These are phyloP conservation scores for Rhodotorula sp. DNA, from an alignment of 1,284 basidiomycete species.

Conservation along the genomic window DNA sequence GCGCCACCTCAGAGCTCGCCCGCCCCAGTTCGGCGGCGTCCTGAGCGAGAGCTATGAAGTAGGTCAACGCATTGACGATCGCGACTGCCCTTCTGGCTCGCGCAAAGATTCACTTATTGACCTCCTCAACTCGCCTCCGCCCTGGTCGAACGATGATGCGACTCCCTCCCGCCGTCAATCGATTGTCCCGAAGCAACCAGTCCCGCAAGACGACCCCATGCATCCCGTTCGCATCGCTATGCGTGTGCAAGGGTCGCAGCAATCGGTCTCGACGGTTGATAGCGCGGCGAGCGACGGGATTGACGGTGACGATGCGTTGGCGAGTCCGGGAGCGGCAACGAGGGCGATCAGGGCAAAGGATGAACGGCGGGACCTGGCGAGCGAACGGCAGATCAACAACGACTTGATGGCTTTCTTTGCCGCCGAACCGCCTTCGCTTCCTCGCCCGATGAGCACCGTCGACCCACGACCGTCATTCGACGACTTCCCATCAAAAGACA, in stretches of 20 bases:
- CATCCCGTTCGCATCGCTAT: constrained; percentile 18
- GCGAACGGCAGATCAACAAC: constrained; percentile 35
- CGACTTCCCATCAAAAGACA: not conserved
- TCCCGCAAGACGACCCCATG: not conserved
- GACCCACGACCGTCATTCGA: not conserved
- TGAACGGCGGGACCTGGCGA: constrained; percentile 27
- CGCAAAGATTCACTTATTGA: constrained; percentile 21
- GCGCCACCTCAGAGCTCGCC: constrained; percentile 10
- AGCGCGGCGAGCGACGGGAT: not conserved
- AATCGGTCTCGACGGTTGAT: not conserved
- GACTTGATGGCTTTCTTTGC: constrained; percentile 34
- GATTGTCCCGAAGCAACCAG: not conserved
- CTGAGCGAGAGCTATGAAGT: constrained; percentile 46
- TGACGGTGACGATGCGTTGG: not conserved
- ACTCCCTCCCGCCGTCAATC: not conserved
- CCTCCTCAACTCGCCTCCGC: constrained; percentile 16
- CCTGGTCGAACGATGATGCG: constrained; percentile 5
- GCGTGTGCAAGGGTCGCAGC: constrained; percentile 14
- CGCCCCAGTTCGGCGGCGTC: constrained; percentile 28
- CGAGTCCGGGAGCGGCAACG: constrained; percentile 6
- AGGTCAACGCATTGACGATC: too few relatives aligned
- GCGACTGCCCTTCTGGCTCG: too few relatives aligned
- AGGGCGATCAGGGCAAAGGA: constrained; percentile 30
- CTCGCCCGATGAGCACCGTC: not conserved
- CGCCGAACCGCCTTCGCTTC: constrained; percentile 3